A percentile compares a stretch with the other conserved stretches of the same genome.
phyloP scores from a whole-genome alignment of 1,284 basidiomycete species.

The Boletus hoseneyae region DNA sequence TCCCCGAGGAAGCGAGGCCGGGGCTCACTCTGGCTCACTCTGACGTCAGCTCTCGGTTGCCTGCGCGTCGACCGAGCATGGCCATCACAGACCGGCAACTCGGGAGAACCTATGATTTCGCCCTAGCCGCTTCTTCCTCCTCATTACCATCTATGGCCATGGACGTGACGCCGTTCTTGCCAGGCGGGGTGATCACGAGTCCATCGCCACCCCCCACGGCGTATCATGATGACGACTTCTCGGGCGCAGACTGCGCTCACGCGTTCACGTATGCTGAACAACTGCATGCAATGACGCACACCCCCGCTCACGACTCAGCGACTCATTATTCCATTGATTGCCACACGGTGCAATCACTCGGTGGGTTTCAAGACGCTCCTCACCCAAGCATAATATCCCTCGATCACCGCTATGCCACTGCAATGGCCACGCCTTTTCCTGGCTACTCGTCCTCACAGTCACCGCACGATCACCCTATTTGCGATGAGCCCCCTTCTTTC shows the following conservation, averaged over 20 bases:
- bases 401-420: slow-evolving; percentile 26
- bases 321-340: slow-evolving; percentile 20
- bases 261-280: slow-evolving; percentile 19
- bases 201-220: slow-evolving; percentile 24
- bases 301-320: slow-evolving; percentile 12
- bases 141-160: slow-evolving; percentile 16
- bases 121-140: slow-evolving; percentile 11
- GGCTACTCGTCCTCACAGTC: slow-evolving; percentile 32
- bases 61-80: slow-evolving; percentile 18
- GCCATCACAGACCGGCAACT: slow-evolving; percentile 14
- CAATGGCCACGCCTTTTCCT: slow-evolving; percentile 32
- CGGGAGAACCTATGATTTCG: slow-evolving; percentile 9
- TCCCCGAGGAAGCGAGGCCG: slow-evolving; percentile 29
- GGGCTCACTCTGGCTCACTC: slow-evolving; percentile 13
- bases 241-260: slow-evolving; percentile 15
- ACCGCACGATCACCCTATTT: slow-evolving; percentile 28
- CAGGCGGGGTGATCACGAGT: slow-evolving; percentile 17
- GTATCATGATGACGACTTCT: slow-evolving; percentile 27
- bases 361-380: slow-evolving; percentile 19
- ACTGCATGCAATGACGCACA: slow-evolving; percentile 17
- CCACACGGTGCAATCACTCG: slow-evolving; percentile 19
- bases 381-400: slow-evolving; percentile 19
- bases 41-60: slow-evolving; percentile 26
- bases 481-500: slow-evolving; percentile 20
- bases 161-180: slow-evolving; percentile 17